Evolutionary conservation across 768 basidiomycete genomes (phyloP), one percentile per base, ranked within the genome.

Genomic region (Leccinellum rugosiceps): DNA sequence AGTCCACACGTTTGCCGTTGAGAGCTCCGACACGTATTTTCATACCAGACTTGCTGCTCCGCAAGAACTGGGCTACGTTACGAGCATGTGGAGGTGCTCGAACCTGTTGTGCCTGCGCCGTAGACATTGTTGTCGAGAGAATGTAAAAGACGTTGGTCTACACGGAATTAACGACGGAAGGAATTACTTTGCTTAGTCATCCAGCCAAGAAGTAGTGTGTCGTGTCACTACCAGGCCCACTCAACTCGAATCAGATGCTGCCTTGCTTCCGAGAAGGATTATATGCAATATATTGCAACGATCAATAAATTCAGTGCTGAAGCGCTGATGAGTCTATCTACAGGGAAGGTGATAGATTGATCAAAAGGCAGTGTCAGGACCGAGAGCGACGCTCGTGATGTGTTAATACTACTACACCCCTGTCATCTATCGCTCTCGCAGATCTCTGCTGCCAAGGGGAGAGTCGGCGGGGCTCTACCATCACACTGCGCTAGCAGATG

Each of bases 1-100:
- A 99, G 74, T 98, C 96, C 52, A 95, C 76, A 34, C 96, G 87
- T 74, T 96, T 97, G 23, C 96, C 96, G 65, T 92, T 92, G 67
- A 98, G 76, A 9, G 94, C 89, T 21, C 97, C 97, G 10, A 89
- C 87, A 61, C 92, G 82, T 53, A 87, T 82, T 78, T 97, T 98
- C 65, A 98, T 85, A 2, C 92, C 92, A 14, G 92, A 80, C 66
- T 86, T 87, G 64, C 89, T 87, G 62, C 90, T 87, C 46, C 97
- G 85, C 50, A 99, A 78, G 68, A 91, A 99, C 63, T 90, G 83
- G 53, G 91, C 91, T 50, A 94, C 86, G 66, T 86, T 88, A 65
- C 86, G 85, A 51, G 92, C 76, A 52, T 95, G 88, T 47, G 85
- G 80, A 13, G 93, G 84, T 15, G 94, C 93, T 69, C 83, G 86